Conservation (phyloP, 345 rosid genomes). For the thale cress (Arabidopsis thaliana) region TAIR10.1 NC_003070.9:26208501-26209000, state of each 20-base stretch:
- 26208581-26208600: background rate
- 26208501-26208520: background rate
- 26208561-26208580: no score
- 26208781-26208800: background rate
- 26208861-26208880: background rate
- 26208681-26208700: background rate
- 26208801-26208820: background rate
- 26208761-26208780: background rate
- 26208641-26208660: background rate
- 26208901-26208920: background rate
- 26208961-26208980: constrained; percentile 6
- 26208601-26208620: no score
- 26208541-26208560: background rate
- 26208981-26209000: background rate
- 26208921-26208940: background rate
- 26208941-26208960: constrained; percentile 15
- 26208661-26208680: no score
- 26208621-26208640: background rate
- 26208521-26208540: constrained; percentile 4
- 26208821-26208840: background rate
- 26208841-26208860: background rate
- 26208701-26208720: background rate
- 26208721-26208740: background rate
- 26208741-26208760: background rate
- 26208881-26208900: background rate